A percentile compares a stretch with the other conserved stretches of the same genome.
These are phyloP conservation scores for Sophora flavescens DNA, from an alignment of 306 rosid genomes.

Conservation along the genomic window DNA sequence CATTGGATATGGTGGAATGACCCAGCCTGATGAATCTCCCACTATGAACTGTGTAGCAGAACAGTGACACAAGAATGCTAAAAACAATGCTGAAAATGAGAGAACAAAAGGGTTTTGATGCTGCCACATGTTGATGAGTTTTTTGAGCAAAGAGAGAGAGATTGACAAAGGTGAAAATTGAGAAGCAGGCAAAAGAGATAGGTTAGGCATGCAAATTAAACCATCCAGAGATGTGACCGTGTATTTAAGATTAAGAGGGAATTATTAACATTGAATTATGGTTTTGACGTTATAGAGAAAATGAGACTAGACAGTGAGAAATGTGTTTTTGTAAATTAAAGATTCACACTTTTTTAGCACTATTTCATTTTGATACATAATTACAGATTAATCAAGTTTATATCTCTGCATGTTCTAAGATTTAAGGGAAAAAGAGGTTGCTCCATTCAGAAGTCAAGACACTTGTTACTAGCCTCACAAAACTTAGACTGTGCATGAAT, in stretches of 20 bases:
- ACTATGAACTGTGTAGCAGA: conserved; percentile 45
- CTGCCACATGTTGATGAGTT: conserved; percentile 48
- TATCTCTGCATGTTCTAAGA: too few species aligned
- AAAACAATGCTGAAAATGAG: conserved; percentile 42
- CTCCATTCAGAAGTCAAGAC: too few species aligned
- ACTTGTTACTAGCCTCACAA: too few species aligned
- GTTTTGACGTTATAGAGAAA: conserved; percentile 37
- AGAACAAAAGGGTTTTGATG: conserved; percentile 37
- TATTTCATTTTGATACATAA: too few species aligned
- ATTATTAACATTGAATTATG: conserved; percentile 15
- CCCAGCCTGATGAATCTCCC: conserved; percentile 57
- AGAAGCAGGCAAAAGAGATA: not conserved
- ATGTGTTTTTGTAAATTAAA: not conserved
- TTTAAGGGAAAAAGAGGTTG: too few species aligned
- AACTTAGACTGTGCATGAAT: too few species aligned
- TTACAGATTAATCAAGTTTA: too few species aligned
- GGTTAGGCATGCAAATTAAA: conserved; percentile 2
- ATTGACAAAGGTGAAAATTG: not conserved
- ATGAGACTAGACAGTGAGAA: not conserved
- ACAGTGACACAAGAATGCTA: conserved; percentile 41
- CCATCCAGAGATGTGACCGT: conserved; percentile 29
- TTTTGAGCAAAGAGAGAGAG: conserved; percentile 11
- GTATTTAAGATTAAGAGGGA: conserved; percentile 3
- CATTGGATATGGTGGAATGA: conserved; percentile 53
- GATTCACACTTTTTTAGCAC: too few species aligned